A percentile compares a stretch with the other conserved stretches of the same genome.
These are phyloP conservation scores for Cicer judaicum DNA, from an alignment of 306 rosid genomes.

Conservation along the genomic window DNA sequence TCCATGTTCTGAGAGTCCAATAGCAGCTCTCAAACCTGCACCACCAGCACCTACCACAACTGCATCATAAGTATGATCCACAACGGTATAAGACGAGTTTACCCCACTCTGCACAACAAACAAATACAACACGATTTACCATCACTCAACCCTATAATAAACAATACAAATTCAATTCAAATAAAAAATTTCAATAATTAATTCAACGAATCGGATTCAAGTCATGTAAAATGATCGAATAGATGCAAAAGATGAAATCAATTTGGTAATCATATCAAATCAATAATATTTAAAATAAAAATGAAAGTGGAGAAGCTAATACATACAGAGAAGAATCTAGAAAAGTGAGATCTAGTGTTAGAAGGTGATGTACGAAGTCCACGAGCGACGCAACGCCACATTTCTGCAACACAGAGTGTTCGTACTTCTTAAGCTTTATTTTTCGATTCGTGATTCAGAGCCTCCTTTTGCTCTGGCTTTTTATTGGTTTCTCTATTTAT, in stretches of 20 bases:
- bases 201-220: conserved; percentile 4
- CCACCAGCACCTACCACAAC: conserved; percentile 98
- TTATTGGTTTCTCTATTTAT: neutral
- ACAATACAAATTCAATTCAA: conserved; percentile 11
- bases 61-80: conserved; percentile 91
- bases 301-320: no score
- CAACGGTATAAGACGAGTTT: conserved; percentile 75
- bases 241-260: no score
- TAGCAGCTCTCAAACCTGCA: conserved; percentile 95
- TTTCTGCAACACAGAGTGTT: conserved; percentile 24
- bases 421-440: neutral
- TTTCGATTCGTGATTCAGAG: neutral
- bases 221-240: conserved; percentile 2
- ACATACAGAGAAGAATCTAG: conserved; percentile 80
- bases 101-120: conserved; percentile 59
- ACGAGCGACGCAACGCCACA: conserved; percentile 96
- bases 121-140: conserved; percentile 28
- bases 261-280: no score
- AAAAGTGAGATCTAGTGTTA: conserved; percentile 66
- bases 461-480: neutral
- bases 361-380: conserved; percentile 53
- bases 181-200: neutral
- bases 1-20: conserved; percentile 94
- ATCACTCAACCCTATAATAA: neutral
- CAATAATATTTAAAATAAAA: no score